These are phyloP conservation scores for Penicillium palitans DNA, from an alignment of 2,329 filamentous ascomycete genomes.

Conservation along the genomic window DNA sequence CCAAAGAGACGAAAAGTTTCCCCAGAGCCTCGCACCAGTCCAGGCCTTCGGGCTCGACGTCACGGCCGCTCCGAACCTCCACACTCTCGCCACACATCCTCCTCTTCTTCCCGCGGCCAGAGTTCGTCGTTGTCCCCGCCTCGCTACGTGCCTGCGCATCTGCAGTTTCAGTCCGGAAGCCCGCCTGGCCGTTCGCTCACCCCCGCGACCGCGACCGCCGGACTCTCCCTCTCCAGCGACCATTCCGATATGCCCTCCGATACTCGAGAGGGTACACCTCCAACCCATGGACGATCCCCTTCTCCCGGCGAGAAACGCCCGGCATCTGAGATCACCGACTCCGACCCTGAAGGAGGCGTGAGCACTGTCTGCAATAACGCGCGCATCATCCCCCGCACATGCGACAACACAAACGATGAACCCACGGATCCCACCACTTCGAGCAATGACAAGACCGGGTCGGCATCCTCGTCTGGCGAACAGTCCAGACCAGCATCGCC, in stretches of 20 bases:
- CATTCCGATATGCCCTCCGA: constrained; percentile 48
- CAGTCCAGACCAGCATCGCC: constrained; percentile 25
- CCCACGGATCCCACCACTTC: constrained; percentile 42
- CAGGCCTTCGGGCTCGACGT: constrained; percentile 40
- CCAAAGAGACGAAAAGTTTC: constrained; percentile 52
- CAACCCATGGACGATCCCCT: constrained; percentile 30
- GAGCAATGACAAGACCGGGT: constrained; percentile 39
- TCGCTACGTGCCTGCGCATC: constrained; percentile 57
- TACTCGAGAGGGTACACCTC: constrained; percentile 27
- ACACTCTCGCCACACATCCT: constrained; percentile 26
- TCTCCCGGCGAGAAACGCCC: constrained; percentile 41
- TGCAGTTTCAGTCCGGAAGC: constrained; percentile 50
- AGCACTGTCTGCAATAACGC: constrained; percentile 11
- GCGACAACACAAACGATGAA: constrained; percentile 34
- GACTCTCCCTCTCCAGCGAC: constrained; percentile 51
- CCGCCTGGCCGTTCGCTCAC: constrained; percentile 41
- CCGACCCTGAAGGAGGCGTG: constrained; percentile 28
- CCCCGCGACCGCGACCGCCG: constrained; percentile 55
- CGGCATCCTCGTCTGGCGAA: constrained; percentile 31
- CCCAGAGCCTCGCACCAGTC: constrained; percentile 43
- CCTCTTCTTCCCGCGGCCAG: constrained; percentile 28
- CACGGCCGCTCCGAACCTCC: constrained; percentile 33
- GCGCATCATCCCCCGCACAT: constrained; percentile 23
- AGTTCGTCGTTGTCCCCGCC: constrained; percentile 37
- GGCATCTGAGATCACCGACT: constrained; percentile 34